Evolutionary conservation across 2,329 filamentous ascomycete genomes (phyloP), one percentile per base, ranked within the genome.

Genomic region (Calonectria hawksworthii): DNA sequence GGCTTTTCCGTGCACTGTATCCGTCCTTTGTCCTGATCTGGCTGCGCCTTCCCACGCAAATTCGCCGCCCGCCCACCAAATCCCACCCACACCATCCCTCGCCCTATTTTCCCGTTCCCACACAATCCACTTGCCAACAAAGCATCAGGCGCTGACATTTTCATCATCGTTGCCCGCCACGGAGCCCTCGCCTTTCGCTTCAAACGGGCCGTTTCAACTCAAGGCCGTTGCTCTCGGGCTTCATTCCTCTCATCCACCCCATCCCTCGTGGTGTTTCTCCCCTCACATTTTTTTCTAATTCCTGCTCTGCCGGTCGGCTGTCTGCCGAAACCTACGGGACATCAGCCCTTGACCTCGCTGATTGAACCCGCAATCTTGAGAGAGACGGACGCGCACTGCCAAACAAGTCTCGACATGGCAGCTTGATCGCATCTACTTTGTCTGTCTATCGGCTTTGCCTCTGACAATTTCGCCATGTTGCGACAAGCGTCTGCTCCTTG

Each of bases 81-180:
- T 30, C 47, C 26, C 34, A 21, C 59, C 61, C 61, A 72, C 61
- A 66, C 38, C 34, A 36, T 54, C 52, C 41, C 64, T 38, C 70
- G 66, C 65, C 54, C 47, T 59, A 68, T 68, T 73, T 68, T 68
- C 70, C 52, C 26, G 56, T 51, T 47, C 71, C 66, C 70, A 73
- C 70, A 71, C 41, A 72, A 72, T 54, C 64, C 65, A 69, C 36
- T 44, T 68, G 59, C 70, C 70, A 73, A 50, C 70, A 65, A 63
- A 54, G 59, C 66, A 59, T 59, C 54, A 56, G 30, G n/a, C 65
- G 26, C 23, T 50, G 44, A 52, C 47, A 59, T 50, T 41, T 54
- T 56, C 47, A 65, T 41, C 47, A 28, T 18, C 36, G 41, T 50
- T 65, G 38, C 28, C 50, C 28, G 41, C 61, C 61, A 50, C 26